phyloP scores from a whole-genome alignment of 192 early-diverging fungal genomes.

The Thamnidium elegans region DNA sequence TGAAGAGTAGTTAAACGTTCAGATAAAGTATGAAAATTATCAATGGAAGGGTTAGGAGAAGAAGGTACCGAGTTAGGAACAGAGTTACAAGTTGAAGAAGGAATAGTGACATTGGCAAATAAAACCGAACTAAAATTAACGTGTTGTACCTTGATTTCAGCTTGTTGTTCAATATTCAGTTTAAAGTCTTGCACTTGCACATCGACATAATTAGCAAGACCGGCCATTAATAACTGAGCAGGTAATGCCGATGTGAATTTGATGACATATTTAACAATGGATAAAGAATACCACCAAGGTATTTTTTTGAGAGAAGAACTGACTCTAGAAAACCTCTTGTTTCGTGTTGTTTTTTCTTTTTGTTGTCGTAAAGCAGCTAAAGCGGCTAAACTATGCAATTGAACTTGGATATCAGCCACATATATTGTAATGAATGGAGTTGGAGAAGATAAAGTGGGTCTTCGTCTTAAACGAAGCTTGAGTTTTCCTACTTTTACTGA shows the following conservation, averaged over 20 bases:
- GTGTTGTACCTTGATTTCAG: slow-evolving; percentile 17
- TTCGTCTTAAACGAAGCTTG: slow-evolving; percentile 25
- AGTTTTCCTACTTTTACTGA: slow-evolving; percentile 27
- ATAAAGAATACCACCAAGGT: slow-evolving; percentile 48
- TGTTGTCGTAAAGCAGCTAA: background rate
- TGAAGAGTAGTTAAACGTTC: background rate
- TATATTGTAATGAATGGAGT: slow-evolving; percentile 38
- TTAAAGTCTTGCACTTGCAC: slow-evolving; percentile 24
- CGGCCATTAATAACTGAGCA: slow-evolving; percentile 40
- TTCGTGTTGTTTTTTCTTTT: background rate
- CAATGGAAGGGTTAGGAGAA: background rate
- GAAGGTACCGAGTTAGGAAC: background rate
- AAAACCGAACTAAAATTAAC: slow-evolving; percentile 27
- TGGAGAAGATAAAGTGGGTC: slow-evolving; percentile 10
- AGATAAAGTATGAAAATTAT: background rate
- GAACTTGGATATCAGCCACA: slow-evolving; percentile 23
- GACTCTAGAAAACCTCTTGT: slow-evolving; percentile 22
- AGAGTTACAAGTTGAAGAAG: background rate
- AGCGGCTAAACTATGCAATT: slow-evolving; percentile 6
- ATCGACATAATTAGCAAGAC: slow-evolving; percentile 40
- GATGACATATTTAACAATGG: slow-evolving; percentile 35
- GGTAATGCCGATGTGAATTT: slow-evolving; percentile 40
- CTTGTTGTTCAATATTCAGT: slow-evolving; percentile 21
- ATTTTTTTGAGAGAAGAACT: slow-evolving; percentile 20
- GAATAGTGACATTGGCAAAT: slow-evolving; percentile 27